These are phyloP conservation scores for Rhodotorula sp. DNA, from an alignment of 1,284 basidiomycete genomes.

Conservation along the genomic window DNA sequence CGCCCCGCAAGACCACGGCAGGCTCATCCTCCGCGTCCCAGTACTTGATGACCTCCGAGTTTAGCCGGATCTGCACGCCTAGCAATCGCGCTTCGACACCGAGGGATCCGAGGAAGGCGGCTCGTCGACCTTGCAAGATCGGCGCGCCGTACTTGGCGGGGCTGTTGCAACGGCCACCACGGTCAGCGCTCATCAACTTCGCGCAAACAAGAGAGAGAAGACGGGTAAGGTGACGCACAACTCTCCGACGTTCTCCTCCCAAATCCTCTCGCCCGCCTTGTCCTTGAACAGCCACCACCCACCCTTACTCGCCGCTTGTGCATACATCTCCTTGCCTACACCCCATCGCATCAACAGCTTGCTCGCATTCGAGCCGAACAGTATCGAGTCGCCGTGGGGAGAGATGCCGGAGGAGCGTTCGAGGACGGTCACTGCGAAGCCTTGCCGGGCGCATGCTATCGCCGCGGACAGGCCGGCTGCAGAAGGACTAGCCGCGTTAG, in stretches of 20 bases:
- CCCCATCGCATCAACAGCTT: conserved; percentile 24
- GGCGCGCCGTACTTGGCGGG: conserved; percentile 21
- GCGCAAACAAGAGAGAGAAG: too few relatives aligned
- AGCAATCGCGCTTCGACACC: conserved; percentile 36
- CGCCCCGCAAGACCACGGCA: conserved; percentile 1
- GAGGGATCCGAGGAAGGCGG: conserved; percentile 31
- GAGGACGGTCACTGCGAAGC: conserved; percentile 23
- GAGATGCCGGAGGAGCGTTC: conserved; percentile 19
- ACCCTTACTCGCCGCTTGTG: background rate
- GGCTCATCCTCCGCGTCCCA: conserved; percentile 22
- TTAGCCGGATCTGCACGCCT: conserved; percentile 17
- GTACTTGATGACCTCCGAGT: conserved; percentile 16
- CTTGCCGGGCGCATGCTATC: conserved; percentile 32
- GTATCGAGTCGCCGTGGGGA: conserved; percentile 26
- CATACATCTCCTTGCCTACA: conserved; percentile 19
- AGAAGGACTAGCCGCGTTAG: background rate
- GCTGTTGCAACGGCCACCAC: background rate
- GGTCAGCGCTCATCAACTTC: background rate
- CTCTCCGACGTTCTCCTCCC: background rate
- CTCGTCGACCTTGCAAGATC: conserved; percentile 36
- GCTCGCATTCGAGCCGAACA: conserved; percentile 19
- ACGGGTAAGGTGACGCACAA: conserved; percentile 10
- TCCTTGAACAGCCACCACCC: conserved; percentile 22
- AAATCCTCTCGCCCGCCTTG: background rate
- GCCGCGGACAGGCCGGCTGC: conserved; percentile 27